phyloP scores from a whole-genome alignment of 1,284 basidiomycete species.

The Ustilago lituana region DNA sequence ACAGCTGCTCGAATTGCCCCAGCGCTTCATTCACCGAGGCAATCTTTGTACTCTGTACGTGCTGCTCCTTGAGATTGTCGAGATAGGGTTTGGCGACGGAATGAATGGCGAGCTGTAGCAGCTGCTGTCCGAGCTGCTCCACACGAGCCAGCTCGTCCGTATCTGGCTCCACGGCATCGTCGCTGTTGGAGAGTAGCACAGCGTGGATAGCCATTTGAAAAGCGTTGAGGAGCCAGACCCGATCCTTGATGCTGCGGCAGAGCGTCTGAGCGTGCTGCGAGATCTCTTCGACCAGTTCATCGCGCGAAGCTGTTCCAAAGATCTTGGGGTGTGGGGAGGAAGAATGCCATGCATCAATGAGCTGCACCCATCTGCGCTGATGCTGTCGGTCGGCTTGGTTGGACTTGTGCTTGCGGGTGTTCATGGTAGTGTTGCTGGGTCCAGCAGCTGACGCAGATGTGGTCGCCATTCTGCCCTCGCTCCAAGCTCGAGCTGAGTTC shows the following conservation, averaged over 20 bases:
- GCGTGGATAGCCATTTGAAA: constrained; percentile 33
- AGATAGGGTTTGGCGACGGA: constrained; percentile 18
- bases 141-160: background rate
- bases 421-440: constrained; percentile 1
- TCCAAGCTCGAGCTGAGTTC: too few species aligned
- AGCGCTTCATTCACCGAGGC: background rate
- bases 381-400: background rate
- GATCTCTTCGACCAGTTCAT: constrained; percentile 34
- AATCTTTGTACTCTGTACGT: background rate
- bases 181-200: constrained; percentile 10
- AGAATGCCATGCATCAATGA: constrained; percentile 33
- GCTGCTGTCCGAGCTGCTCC: constrained; percentile 32
- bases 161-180: background rate
- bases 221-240: constrained; percentile 23
- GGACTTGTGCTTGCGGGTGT: background rate
- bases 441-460: constrained; percentile 10
- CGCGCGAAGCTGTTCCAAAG: constrained; percentile 1
- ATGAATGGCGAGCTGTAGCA: constrained; percentile 29
- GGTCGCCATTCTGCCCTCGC: background rate
- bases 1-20: constrained; percentile 7
- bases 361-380: constrained; percentile 29
- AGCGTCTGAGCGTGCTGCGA: constrained; percentile 28
- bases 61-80: background rate
- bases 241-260: constrained; percentile 22
- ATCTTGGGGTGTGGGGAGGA: background rate